Evolutionary conservation across 2,329 filamentous ascomycete species (phyloP).

Genomic region (Ustilaginoidea virens): DNA sequence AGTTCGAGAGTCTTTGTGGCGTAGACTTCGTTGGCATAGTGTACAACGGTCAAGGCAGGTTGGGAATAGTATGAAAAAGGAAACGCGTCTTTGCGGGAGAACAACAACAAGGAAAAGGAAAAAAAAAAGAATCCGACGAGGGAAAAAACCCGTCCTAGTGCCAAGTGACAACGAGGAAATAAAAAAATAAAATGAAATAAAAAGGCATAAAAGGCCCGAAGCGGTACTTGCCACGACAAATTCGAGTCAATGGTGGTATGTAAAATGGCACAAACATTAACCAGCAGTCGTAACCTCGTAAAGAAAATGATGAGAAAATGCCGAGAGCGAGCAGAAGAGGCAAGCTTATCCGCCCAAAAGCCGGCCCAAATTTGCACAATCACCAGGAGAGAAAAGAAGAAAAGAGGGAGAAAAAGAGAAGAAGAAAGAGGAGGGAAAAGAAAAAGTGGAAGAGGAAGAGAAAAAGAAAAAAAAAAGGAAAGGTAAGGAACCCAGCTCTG

Average conservation of each 20-base stretch:
- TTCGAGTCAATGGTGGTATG: neutral
- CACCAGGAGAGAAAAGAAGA: too few species aligned
- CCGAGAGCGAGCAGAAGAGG: constrained; percentile 8
- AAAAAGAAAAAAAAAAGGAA: constrained; percentile 1
- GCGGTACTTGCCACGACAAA: constrained; percentile 2
- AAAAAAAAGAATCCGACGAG: too few species aligned
- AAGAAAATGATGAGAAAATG: constrained; percentile 10
- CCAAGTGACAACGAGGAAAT: constrained; percentile 1
- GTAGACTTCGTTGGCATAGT: constrained; percentile 15
- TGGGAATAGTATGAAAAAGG: constrained; percentile 2
- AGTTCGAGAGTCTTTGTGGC: constrained; percentile 11
- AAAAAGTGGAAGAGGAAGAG: neutral
- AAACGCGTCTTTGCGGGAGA: constrained; percentile 1
- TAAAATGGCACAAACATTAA: constrained; percentile 18
- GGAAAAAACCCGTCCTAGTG: too few species aligned
- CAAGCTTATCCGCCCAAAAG: constrained; percentile 2
- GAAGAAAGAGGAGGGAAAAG: neutral
- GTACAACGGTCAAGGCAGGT: constrained; percentile 13
- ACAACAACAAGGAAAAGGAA: neutral
- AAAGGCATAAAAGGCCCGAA: constrained; percentile 5
- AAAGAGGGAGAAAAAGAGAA: neutral
- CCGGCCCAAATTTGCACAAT: neutral
- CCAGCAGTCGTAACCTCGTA: constrained; percentile 18
- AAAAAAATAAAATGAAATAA: constrained; percentile 1
- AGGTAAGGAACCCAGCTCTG: constrained; percentile 6